Evolutionary conservation across 2,329 filamentous ascomycete genomes (phyloP).

Genomic region (Neonectria ditissima): DNA sequence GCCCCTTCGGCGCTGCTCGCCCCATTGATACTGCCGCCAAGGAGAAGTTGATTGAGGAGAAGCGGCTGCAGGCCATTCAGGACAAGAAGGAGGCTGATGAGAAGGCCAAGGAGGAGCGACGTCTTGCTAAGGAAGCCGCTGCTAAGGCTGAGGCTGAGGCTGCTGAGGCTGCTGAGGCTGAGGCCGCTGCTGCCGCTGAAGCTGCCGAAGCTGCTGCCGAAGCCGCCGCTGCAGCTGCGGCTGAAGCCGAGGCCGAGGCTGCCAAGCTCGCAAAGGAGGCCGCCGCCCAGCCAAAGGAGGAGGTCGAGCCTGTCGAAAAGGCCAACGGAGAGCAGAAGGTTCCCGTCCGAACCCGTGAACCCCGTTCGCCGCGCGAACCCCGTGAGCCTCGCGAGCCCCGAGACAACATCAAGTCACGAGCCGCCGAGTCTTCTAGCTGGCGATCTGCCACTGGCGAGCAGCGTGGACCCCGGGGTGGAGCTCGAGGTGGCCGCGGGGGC

Average conservation of each 20-base stretch:
- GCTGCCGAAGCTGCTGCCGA: constrained; percentile 47
- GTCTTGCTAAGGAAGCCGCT: constrained; percentile 69
- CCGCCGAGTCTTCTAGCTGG: constrained; percentile 71
- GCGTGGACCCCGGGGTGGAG: constrained; percentile 61
- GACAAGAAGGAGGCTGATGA: constrained; percentile 91
- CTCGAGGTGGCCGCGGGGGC: constrained; percentile 57
- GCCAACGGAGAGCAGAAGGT: constrained; percentile 62
- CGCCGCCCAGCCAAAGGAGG: constrained; percentile 36
- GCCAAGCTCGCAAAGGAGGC: constrained; percentile 48
- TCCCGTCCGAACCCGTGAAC: constrained; percentile 54
- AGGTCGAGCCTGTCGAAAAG: constrained; percentile 30
- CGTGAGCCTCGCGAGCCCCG: constrained; percentile 51
- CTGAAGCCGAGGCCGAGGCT: constrained; percentile 43
- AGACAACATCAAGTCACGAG: constrained; percentile 63
- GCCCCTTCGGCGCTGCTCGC: constrained; percentile 91
- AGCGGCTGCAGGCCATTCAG: constrained; percentile 76
- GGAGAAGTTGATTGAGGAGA: constrained; percentile 92
- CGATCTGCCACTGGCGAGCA: constrained; percentile 63
- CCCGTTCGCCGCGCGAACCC: constrained; percentile 57
- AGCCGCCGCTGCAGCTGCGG: constrained; percentile 46
- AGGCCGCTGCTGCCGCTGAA: constrained; percentile 44
- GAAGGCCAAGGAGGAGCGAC: constrained; percentile 82
- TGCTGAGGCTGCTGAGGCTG: constrained; percentile 49
- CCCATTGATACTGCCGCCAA: constrained; percentile 93
- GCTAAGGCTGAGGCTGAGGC: constrained; percentile 59